These are phyloP conservation scores for Hemisphaericaspora subhashii DNA, from an alignment of 1,139 yeast genomes.

Conservation along the genomic window DNA sequence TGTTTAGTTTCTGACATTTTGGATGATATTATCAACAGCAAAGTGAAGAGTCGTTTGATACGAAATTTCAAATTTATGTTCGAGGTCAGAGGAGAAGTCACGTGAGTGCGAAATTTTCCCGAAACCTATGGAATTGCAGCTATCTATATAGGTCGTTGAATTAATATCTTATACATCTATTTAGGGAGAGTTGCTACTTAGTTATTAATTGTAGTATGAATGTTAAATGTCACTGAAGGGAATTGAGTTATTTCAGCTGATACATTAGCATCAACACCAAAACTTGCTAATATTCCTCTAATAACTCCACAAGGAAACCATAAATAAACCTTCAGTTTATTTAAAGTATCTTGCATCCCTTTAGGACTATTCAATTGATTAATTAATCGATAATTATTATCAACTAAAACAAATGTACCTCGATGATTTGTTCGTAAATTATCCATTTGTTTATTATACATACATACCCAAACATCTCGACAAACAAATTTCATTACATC, in stretches of 20 bases:
- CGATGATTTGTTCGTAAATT: conserved; percentile 89
- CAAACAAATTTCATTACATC: conserved; percentile 91
- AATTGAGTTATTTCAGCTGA: conserved; percentile 64
- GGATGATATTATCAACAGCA: conserved; percentile 1
- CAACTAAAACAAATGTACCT: conserved; percentile 79
- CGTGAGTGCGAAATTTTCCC: too few relatives aligned
- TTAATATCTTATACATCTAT: too few relatives aligned
- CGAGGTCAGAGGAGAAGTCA: too few relatives aligned
- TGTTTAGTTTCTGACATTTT: not conserved
- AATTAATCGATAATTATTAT: conserved; percentile 59
- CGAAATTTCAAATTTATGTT: too few relatives aligned
- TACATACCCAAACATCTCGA: conserved; percentile 82
- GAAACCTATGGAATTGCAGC: too few relatives aligned
- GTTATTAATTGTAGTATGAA: conserved; percentile 51
- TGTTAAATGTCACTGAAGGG: conserved; percentile 72
- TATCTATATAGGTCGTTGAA: too few relatives aligned
- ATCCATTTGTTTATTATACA: conserved; percentile 87
- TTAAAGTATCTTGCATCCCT: conserved; percentile 48
- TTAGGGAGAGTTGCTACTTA: too few relatives aligned
- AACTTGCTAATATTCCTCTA: conserved; percentile 70
- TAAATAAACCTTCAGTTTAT: conserved; percentile 54
- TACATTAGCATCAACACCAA: conserved; percentile 68
- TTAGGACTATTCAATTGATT: conserved; percentile 52
- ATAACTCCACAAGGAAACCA: conserved; percentile 86
- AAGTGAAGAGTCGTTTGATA: not conserved